Base-by-base conservation (phyloP, 345 rosid species). In the Sonneratia caseolaris region DNA sequence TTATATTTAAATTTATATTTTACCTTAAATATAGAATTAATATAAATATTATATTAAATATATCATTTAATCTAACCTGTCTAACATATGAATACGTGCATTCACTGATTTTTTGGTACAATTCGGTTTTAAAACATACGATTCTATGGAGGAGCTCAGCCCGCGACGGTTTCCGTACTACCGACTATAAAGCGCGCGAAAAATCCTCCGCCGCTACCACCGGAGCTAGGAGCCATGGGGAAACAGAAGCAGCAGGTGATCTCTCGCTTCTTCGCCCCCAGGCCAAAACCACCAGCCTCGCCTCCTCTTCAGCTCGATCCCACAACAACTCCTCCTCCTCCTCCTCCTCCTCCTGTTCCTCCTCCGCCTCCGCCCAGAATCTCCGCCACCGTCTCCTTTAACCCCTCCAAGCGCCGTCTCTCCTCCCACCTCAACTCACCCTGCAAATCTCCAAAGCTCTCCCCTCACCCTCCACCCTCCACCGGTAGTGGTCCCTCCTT, bases 231-330 rank as follows among this genome's bases (percentile, higher is more conserved):
- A 1, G 45, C 3, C 37, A 89, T 88, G 97, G 89, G 92, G 32
- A 93, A 87, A 77, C 88, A 86, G 62, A 93, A 91, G 80, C 98
- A 91, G 74, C 97, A 84, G 69, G 85, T 81, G 16, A 83, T 93
- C 75, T 93, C 97, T 68, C 91, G 94, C 79, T 93, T 93, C 87
- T 93, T 93, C 71, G 83, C 94, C 68, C 90, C 92, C 36, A 89
- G 89, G 80, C 75, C 94, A 71, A 86, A 85, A 77, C 59, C 76
- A 10, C 37, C 37, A 15, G 37, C 66, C 74, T 68, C 79, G 0
- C 38, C 49, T 19, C 66, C 76, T 24, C 32, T 61, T 11, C 5
- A 72, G 6, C 14, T 71, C 3, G 68, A 77, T 10, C 55, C 74
- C 35, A 32, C 73, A 0, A 68, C 84, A 8, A 62, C 81, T 1